These are phyloP conservation scores for Saturnispora besseyi DNA, from an alignment of 805 yeast genomes.

Conservation along the genomic window DNA sequence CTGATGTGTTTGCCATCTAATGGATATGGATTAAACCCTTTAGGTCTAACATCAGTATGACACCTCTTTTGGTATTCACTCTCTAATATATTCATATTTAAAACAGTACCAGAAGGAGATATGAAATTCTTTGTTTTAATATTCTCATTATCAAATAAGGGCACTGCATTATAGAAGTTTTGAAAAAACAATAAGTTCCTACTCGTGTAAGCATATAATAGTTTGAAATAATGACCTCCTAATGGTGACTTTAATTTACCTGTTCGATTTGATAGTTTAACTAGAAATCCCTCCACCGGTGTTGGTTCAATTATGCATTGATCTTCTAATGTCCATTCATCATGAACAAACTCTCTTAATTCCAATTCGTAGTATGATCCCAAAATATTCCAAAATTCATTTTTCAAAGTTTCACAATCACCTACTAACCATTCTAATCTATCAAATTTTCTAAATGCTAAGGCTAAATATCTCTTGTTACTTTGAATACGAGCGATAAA, in stretches of 20 bases:
- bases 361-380: constrained; percentile 48
- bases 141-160: constrained; percentile 36
- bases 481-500: constrained; percentile 19
- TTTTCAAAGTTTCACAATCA: constrained; percentile 33
- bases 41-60: constrained; percentile 19
- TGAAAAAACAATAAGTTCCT: constrained; percentile 55
- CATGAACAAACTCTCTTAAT: constrained; percentile 39
- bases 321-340: constrained; percentile 26
- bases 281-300: constrained; percentile 76
- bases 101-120: constrained; percentile 30
- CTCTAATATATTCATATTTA: constrained; percentile 20
- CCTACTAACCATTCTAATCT: constrained; percentile 62
- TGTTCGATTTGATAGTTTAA: constrained; percentile 41
- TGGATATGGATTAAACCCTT: constrained; percentile 46
- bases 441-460: constrained; percentile 62
- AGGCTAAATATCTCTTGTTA: constrained; percentile 23
- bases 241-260: constrained; percentile 30
- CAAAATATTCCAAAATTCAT: constrained; percentile 36
- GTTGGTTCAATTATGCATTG: constrained; percentile 45
- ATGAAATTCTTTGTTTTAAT: constrained; percentile 8
- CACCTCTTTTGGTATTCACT: constrained; percentile 7
- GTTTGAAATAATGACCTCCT: constrained; percentile 36
- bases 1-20: constrained; percentile 43
- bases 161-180: constrained; percentile 45
- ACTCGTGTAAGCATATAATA: constrained; percentile 55